phyloP scores from a whole-genome alignment of 768 basidiomycete species.

The Agaricus blazei region DNA sequence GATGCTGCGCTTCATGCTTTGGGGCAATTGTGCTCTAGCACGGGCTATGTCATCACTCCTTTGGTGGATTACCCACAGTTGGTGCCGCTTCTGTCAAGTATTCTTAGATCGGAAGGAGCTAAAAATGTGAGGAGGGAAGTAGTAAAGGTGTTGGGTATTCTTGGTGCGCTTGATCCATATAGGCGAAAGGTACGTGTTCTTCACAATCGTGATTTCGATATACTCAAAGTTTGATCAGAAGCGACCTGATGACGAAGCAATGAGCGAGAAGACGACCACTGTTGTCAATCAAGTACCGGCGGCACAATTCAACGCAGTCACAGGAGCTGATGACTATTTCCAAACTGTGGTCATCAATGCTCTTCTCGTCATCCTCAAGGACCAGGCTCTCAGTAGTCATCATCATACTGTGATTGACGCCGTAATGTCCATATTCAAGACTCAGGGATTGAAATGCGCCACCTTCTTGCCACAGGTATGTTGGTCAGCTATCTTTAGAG shows the following conservation, averaged over 20 bases:
- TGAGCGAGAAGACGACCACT: slow-evolving; percentile 52
- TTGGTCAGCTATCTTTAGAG: not conserved
- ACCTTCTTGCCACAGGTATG: slow-evolving; percentile 88
- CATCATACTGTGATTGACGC: slow-evolving; percentile 96
- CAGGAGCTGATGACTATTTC: slow-evolving; percentile 90
- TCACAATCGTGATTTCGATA: not conserved
- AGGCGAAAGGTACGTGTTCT: slow-evolving; percentile 66
- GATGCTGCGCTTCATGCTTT: slow-evolving; percentile 93
- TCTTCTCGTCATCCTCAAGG: slow-evolving; percentile 81
- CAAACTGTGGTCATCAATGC: slow-evolving; percentile 93
- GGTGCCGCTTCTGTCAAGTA: slow-evolving; percentile 76
- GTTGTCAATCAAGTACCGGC: slow-evolving; percentile 67
- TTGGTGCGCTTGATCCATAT: slow-evolving; percentile 96
- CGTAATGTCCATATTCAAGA: slow-evolving; percentile 98
- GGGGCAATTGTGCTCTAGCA: slow-evolving; percentile 93
- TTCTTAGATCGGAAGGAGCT: slow-evolving; percentile 76
- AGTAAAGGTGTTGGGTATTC: slow-evolving; percentile 90
- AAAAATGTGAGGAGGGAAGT: slow-evolving; percentile 78
- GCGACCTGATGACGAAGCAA: slow-evolving; percentile 55
- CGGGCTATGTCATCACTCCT: slow-evolving; percentile 90
- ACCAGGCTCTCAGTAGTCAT: slow-evolving; percentile 78
- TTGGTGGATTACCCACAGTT: slow-evolving; percentile 89
- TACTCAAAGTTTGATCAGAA: slow-evolving; percentile 5
- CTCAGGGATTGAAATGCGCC: slow-evolving; percentile 94
- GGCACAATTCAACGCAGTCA: slow-evolving; percentile 53